phyloP scores from a whole-genome alignment of 2,329 filamentous ascomycete species.

The Fusarium poae region DNA sequence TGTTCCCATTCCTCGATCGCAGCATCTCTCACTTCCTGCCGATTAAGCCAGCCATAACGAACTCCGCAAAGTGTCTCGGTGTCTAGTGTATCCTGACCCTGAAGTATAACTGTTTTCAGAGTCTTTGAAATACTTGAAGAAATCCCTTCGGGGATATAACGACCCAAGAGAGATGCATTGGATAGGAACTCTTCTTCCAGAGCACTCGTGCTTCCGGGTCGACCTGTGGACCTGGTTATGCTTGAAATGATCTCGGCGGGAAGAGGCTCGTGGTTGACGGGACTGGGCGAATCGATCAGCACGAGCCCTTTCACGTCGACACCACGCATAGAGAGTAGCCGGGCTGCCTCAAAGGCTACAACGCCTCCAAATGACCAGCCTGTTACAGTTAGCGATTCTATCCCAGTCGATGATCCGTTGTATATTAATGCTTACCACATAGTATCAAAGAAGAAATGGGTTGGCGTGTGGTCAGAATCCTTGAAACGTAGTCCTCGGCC shows the following conservation, averaged over 20 bases:
- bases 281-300: constrained; percentile 1
- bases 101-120: neutral
- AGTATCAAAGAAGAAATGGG: neutral
- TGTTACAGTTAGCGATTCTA: neutral
- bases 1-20: neutral
- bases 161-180: neutral
- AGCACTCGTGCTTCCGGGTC: neutral
- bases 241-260: neutral
- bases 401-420: neutral
- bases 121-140: neutral
- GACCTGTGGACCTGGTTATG: neutral
- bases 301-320: neutral
- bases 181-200: constrained; percentile 1
- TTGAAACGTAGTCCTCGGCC: constrained; percentile 1
- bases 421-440: neutral
- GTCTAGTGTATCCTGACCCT: neutral
- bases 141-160: neutral
- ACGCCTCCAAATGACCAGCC: constrained; percentile 18
- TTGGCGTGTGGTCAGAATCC: neutral
- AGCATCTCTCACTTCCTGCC: neutral
- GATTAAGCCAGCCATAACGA: constrained; percentile 2
- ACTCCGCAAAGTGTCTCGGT: neutral
- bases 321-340: neutral
- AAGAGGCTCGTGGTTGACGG: constrained; percentile 9
- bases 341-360: neutral